A percentile compares a stretch with the other conserved stretches of the same genome.
Evolutionary conservation across 225 moss, liverwort and hornwort species (phyloP).

Genomic region (Sphagnum tenellum): DNA sequence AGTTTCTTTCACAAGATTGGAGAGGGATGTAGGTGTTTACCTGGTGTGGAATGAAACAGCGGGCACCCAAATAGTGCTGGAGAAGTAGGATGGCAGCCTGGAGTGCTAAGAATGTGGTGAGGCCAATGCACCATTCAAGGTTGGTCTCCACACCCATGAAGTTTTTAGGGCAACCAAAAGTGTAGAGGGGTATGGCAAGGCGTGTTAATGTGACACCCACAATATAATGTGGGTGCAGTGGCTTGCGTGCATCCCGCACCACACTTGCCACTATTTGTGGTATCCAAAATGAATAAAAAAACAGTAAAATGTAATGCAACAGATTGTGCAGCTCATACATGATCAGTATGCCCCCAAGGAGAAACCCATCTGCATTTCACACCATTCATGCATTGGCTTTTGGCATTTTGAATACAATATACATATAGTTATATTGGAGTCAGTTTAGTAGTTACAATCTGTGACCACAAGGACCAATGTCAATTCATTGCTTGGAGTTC

Average conservation of each 20-base stretch:
- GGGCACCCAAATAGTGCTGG: slow-evolving; percentile 88
- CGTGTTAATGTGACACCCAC: slow-evolving; percentile 84
- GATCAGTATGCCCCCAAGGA: slow-evolving; percentile 81
- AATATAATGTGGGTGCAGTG: slow-evolving; percentile 87
- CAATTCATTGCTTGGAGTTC: too few relatives aligned
- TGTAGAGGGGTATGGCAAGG: slow-evolving; percentile 79
- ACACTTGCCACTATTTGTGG: slow-evolving; percentile 94
- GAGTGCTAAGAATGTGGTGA: slow-evolving; percentile 49
- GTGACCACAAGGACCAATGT: too few relatives aligned
- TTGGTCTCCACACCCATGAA: slow-evolving; percentile 85
- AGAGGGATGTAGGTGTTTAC: slow-evolving; percentile 15
- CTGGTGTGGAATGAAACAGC: slow-evolving; percentile 93
- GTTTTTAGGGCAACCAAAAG: slow-evolving; percentile 81
- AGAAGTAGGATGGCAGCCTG: slow-evolving; percentile 84
- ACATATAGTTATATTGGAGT: too few relatives aligned
- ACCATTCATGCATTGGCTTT: not conserved
- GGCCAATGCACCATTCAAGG: slow-evolving; percentile 73
- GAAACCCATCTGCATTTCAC: slow-evolving; percentile 63
- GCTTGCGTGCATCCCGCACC: slow-evolving; percentile 78
- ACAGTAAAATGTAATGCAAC: slow-evolving; percentile 71
- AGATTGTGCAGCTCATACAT: slow-evolving; percentile 91
- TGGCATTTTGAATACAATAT: not conserved
- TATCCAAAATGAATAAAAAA: slow-evolving; percentile 92
- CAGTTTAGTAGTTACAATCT: too few relatives aligned
- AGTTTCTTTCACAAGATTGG: too few relatives aligned